A percentile compares a stretch with the other conserved stretches of the same genome.
Conservation (phyloP, 345 rosid species). For the Punica granatum region DNA sequence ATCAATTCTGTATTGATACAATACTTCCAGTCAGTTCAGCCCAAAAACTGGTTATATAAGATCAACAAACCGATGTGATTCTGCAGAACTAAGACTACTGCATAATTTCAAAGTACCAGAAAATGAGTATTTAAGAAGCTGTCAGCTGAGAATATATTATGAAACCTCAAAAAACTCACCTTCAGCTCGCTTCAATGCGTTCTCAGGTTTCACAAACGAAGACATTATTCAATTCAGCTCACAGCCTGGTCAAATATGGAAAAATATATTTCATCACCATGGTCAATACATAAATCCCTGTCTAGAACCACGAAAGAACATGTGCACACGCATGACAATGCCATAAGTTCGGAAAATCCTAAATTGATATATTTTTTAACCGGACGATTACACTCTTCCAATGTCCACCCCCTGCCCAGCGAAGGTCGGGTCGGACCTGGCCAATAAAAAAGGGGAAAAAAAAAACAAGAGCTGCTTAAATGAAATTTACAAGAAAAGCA, state of each 20-base stretch:
- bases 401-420: too few relatives aligned
- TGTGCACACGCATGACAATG: not conserved
- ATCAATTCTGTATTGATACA: slow-evolving; percentile 55
- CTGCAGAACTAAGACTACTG: too few relatives aligned
- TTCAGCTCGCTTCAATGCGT: slow-evolving; percentile 89
- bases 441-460: too few relatives aligned
- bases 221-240: slow-evolving; percentile 34
- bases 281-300: not conserved
- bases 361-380: too few relatives aligned
- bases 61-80: not conserved
- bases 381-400: too few relatives aligned
- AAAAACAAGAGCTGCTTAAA: too few relatives aligned
- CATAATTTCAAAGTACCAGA: too few relatives aligned
- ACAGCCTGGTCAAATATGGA: not conserved
- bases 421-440: too few relatives aligned
- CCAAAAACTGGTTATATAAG: not conserved
- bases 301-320: not conserved
- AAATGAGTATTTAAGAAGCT: too few relatives aligned
- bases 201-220: slow-evolving; percentile 75
- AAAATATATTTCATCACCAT: not conserved
- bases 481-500: too few relatives aligned
- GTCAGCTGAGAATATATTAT: too few relatives aligned
- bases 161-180: slow-evolving; percentile 45
- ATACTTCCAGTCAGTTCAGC: not conserved
- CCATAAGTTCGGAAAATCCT: too few relatives aligned